Conservation (phyloP, 352 stramenopile genomes). For the Phytophthora colocasiae region DNA sequence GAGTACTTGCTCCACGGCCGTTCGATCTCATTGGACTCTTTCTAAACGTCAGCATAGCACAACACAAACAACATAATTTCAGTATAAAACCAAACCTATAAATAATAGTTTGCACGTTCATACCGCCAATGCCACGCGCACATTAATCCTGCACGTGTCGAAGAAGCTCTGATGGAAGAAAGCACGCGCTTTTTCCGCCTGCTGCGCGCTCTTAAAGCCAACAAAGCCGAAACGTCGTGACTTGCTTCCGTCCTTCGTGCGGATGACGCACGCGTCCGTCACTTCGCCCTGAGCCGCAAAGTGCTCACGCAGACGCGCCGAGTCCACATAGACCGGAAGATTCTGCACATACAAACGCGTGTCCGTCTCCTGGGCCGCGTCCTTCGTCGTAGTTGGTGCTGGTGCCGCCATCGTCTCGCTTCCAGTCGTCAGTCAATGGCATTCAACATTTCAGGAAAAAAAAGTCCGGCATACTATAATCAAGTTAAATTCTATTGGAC, state of each 20-base stretch:
- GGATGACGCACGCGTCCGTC: conserved; percentile 90
- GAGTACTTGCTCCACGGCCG: conserved; percentile 93
- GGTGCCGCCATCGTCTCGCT: conserved; percentile 34
- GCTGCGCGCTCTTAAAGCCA: conserved; percentile 74
- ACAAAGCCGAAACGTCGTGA: conserved; percentile 88
- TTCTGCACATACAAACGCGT: conserved; percentile 88
- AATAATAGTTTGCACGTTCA: conserved; percentile 2
- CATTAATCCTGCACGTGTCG: conserved; percentile 87
- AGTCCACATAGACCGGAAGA: conserved; percentile 81
- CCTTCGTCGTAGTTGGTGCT: conserved; percentile 20
- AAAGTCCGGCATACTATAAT: too few relatives aligned
- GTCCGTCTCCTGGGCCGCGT: conserved; percentile 24
- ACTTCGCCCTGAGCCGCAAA: conserved; percentile 84
- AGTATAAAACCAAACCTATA: conserved; percentile 1
- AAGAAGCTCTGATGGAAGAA: conserved; percentile 92
- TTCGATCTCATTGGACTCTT: conserved; percentile 64
- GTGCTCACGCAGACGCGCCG: conserved; percentile 72
- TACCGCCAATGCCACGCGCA: conserved; percentile 83
- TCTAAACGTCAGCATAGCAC: conserved; percentile 31
- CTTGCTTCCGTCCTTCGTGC: conserved; percentile 89
- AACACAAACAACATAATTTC: conserved; percentile 16
- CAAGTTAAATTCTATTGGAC: conserved; percentile 11
- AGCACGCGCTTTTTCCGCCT: conserved; percentile 60
- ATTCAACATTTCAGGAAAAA: neutral
- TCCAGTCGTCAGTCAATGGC: conserved; percentile 25